Evolutionary conservation across 2,329 filamentous ascomycete species (phyloP), one percentile per base, ranked within the genome.

Genomic region (Orbilia javanica): DNA sequence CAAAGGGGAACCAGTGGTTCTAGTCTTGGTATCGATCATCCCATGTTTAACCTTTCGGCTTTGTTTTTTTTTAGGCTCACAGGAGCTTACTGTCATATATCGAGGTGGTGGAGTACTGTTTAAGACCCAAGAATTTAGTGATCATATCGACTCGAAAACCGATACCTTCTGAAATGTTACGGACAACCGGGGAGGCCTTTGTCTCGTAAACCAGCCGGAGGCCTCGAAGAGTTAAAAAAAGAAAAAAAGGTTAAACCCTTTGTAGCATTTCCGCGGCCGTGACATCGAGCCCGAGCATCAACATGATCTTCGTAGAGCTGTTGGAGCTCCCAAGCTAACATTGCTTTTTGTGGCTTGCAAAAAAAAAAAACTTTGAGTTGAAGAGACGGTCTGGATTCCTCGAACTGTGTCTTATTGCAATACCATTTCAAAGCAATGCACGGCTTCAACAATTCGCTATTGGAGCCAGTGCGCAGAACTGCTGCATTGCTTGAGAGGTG

Each of bases 1-100:
- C n/a, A 57, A 57, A 57, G 7, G 50, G 15, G 52, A 57, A 36
- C 29, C 31, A n/a, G 39, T 57, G 31, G 13, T 20, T 20, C 52
- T 15, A 34, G 15, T 13, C 31, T 36, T 57, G 31, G 52, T 57
- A 39, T 57, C 11, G 57, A 63, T 42, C 34, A 20, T 46, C 39
- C 20, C 22, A 44, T 44, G 15, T 63, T 63, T 31, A 63, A 63
- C 34, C 57, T 44, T 63, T 63, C 10, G 36, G 36, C 31, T 60
- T 60, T 18, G 18, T 39, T 15, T 44, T 27, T 39, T 39, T 62
- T 20, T 36, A 1, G 29, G 31, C 52, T 57, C 39, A 31, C n/a
- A 57, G 52, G 52, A 57, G 31, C 18, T 57, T 20, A 11, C 34
- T 36, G 34, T 36, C 34, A 36, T 36, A 11, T 36, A 36, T 10